Percentiles rank a stretch among this genome's conserved stretches.
These are phyloP conservation scores for Arthrobotrys megalospora DNA, from an alignment of 2,329 filamentous ascomycete species.

Conservation along the genomic window DNA sequence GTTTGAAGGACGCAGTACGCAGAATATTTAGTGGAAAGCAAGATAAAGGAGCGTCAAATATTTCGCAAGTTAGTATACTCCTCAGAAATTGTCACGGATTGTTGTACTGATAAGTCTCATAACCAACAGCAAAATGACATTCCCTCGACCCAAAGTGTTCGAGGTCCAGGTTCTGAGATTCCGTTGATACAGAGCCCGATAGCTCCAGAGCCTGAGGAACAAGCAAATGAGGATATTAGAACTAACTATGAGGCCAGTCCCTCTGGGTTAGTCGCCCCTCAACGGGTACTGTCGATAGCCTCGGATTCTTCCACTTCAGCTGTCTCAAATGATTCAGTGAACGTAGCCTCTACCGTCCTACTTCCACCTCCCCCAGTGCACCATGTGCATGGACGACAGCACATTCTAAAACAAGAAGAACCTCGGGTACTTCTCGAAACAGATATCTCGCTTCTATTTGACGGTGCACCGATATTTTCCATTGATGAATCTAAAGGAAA, in stretches of 20 bases:
- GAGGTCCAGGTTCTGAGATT: not conserved
- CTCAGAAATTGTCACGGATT: not conserved
- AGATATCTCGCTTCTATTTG: conserved; percentile 28
- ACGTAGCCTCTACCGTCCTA: conserved; percentile 22
- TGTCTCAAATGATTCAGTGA: conserved; percentile 44
- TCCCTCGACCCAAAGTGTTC: too few species aligned
- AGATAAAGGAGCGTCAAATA: not conserved
- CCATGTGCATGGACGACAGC: not conserved
- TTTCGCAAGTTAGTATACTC: not conserved
- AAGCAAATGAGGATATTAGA: not conserved
- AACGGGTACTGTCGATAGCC: conserved; percentile 22
- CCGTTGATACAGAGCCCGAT: not conserved
- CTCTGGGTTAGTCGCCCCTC: not conserved
- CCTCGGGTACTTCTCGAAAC: not conserved
- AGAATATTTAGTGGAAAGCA: conserved; percentile 35
- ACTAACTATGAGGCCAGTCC: not conserved
- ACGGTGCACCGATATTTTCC: conserved; percentile 48
- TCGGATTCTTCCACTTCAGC: conserved; percentile 37
- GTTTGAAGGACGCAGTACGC: conserved; percentile 44
- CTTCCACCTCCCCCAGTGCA: conserved; percentile 44
- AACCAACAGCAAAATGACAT: not conserved
- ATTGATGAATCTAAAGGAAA: conserved; percentile 42
- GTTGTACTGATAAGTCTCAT: not conserved
- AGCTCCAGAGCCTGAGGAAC: not conserved
- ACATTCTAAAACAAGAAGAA: not conserved